Evolutionary conservation across 345 rosid genomes (phyloP).

Genomic region (Murraya koenigii): DNA sequence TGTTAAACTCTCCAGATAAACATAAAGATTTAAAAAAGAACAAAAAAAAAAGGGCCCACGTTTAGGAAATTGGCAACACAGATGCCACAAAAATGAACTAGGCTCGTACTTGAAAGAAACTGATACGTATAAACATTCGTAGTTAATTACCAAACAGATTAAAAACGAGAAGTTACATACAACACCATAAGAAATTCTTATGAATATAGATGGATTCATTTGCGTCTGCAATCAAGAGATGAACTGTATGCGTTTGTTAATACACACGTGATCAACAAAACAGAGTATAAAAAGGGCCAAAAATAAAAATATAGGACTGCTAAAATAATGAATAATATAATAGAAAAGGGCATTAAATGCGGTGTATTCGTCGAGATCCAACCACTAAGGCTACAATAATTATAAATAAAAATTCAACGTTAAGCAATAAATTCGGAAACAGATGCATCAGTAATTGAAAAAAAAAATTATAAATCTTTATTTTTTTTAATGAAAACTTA

Average conservation of each 20-base stretch:
- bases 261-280: no score
- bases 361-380: not conserved
- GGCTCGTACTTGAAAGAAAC: no score
- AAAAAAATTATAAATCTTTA: no score
- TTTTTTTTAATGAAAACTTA: no score
- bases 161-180: not conserved
- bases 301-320: no score
- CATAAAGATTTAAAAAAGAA: not conserved
- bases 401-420: no score
- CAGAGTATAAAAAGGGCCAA: no score
- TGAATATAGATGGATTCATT: not conserved
- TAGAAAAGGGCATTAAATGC: not conserved
- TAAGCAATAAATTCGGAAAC: not conserved
- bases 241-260: not conserved
- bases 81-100: no score
- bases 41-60: no score
- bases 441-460: not conserved
- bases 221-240: rapidly evolving
- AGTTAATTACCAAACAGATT: not conserved
- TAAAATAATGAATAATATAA: no score
- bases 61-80: not conserved
- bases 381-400: no score
- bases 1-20: not conserved
- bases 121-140: no score
- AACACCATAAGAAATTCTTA: not conserved